Percentiles rank a stretch among this genome's conserved stretches.
phyloP scores from a whole-genome alignment of 805 yeast genomes.

The Candida chauliodis region DNA sequence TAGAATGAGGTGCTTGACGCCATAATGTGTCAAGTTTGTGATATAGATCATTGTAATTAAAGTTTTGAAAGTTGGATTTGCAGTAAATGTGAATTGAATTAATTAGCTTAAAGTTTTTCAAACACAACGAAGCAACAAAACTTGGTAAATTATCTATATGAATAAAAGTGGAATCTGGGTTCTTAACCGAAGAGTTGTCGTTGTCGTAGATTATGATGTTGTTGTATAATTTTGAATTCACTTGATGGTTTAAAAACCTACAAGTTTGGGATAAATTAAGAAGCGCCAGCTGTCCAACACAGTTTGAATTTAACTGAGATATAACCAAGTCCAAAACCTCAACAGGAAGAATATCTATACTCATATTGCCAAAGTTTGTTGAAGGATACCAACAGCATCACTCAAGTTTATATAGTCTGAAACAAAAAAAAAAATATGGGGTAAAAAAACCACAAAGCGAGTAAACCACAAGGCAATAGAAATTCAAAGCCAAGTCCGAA shows the following conservation, averaged over 20 bases:
- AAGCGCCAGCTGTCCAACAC: neutral
- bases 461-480: too few relatives aligned
- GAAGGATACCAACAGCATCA: too few relatives aligned
- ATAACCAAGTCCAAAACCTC: neutral
- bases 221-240: constrained; percentile 6
- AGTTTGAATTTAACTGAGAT: neutral
- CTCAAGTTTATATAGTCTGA: neutral
- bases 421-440: too few relatives aligned
- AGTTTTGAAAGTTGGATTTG: constrained; percentile 15
- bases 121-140: constrained; percentile 5
- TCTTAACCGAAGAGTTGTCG: constrained; percentile 5
- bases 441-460: too few relatives aligned
- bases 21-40: constrained; percentile 21
- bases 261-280: constrained; percentile 5
- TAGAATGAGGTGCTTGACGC: constrained; percentile 18
- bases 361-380: too few relatives aligned
- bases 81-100: constrained; percentile 11
- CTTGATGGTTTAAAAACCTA: constrained; percentile 2
- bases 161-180: constrained; percentile 1
- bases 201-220: constrained; percentile 10
- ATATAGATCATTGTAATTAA: constrained; percentile 20
- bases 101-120: constrained; percentile 5
- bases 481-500: too few relatives aligned
- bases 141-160: constrained; percentile 5
- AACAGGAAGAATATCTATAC: neutral